A percentile compares a stretch with the other conserved stretches of the same genome.
phyloP scores from a whole-genome alignment of 805 yeast species.

The Starmerella sirachaensis region DNA sequence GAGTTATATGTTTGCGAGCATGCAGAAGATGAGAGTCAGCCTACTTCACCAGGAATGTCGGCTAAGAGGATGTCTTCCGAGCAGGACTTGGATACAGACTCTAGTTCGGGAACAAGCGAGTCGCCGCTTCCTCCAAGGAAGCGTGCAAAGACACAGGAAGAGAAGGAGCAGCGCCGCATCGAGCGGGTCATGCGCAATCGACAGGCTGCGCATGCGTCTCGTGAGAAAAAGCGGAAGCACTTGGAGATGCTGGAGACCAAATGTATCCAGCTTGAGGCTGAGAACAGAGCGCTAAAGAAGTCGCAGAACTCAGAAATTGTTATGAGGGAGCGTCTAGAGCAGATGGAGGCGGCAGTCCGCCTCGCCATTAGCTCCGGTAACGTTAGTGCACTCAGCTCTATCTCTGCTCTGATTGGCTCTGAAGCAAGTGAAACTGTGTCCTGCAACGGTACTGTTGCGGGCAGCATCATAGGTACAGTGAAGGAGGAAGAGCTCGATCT shows the following conservation, averaged over 20 bases:
- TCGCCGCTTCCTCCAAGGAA: slow-evolving; percentile 76
- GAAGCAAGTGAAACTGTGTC: too few species aligned
- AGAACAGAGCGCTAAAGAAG: slow-evolving; percentile 23
- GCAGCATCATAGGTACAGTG: background rate
- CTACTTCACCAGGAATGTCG: slow-evolving; percentile 6
- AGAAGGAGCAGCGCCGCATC: slow-evolving; percentile 89
- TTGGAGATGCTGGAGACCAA: slow-evolving; percentile 70
- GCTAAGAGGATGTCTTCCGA: slow-evolving; percentile 10
- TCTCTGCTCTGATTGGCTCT: slow-evolving; percentile 1
- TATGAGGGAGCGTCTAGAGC: slow-evolving; percentile 18
- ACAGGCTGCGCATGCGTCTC: slow-evolving; percentile 93
- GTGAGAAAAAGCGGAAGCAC: slow-evolving; percentile 91
- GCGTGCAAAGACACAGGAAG: slow-evolving; percentile 92
- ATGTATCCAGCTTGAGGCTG: slow-evolving; percentile 24
- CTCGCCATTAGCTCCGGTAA: slow-evolving; percentile 22
- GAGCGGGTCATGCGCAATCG: slow-evolving; percentile 89
- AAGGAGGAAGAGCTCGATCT: background rate
- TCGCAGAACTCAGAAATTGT: slow-evolving; percentile 10
- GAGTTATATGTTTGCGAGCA: slow-evolving; percentile 8
- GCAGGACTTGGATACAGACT: slow-evolving; percentile 15
- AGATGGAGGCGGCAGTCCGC: slow-evolving; percentile 20
- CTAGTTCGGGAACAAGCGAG: slow-evolving; percentile 3
- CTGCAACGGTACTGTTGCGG: slow-evolving; percentile 1
- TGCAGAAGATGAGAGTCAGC: slow-evolving; percentile 14
- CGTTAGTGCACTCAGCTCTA: slow-evolving; percentile 11